A percentile compares a stretch with the other conserved stretches of the same genome.
These are phyloP conservation scores for Neurospora tetrasperma DNA, from an alignment of 495 filamentous ascomycete genomes.

Conservation along the genomic window DNA sequence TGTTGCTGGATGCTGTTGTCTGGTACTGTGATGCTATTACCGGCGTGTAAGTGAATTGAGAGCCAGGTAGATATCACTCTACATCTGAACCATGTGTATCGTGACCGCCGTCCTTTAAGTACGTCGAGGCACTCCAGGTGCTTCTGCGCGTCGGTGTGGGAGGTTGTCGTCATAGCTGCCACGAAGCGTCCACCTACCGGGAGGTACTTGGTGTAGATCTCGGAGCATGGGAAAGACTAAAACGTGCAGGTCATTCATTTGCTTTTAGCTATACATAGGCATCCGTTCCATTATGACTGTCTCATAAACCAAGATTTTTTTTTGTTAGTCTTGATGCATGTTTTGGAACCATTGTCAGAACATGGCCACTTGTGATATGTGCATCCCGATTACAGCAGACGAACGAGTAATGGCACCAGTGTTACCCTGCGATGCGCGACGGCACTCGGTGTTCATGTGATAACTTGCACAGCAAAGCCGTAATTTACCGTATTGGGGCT, in stretches of 20 bases:
- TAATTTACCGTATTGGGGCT: neutral
- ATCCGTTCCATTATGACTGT: neutral
- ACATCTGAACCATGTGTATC: neutral
- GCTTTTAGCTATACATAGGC: neutral
- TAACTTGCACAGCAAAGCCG: neutral
- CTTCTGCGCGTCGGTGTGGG: neutral
- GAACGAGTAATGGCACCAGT: neutral
- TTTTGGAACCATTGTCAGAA: neutral
- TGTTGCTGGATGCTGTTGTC: neutral
- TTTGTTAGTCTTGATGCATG: neutral
- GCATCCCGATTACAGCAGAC: neutral
- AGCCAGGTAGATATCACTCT: neutral
- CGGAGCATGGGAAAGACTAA: neutral
- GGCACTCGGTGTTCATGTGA: neutral
- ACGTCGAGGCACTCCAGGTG: neutral
- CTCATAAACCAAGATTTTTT: neutral
- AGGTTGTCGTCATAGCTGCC: neutral
- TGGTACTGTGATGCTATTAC: neutral
- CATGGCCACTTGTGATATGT: neutral
- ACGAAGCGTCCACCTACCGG: neutral
- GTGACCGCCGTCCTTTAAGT: neutral
- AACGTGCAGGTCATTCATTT: neutral
- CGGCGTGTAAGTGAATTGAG: neutral
- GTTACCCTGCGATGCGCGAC: neutral
- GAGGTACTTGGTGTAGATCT: neutral